Percentiles rank a stretch among this genome's conserved stretches.
These are phyloP conservation scores for Saksenaea oblongispora DNA, from an alignment of 371 early-diverging fungal genomes.

Conservation along the genomic window DNA sequence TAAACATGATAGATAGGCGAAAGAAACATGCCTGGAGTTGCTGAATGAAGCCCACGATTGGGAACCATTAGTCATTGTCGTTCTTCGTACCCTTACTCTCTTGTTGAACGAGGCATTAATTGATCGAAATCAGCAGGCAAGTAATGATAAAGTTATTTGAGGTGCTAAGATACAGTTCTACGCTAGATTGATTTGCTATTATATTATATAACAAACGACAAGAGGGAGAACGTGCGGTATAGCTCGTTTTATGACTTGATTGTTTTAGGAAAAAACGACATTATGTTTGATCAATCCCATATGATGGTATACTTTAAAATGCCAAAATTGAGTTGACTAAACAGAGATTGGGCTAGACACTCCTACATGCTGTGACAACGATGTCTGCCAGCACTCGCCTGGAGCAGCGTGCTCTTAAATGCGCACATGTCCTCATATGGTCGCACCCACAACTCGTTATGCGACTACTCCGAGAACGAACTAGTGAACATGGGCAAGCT, in stretches of 20 bases:
- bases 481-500: neutral
- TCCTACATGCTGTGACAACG: neutral
- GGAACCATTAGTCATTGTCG: slow-evolving; percentile 40
- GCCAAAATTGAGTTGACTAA: neutral
- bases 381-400: neutral
- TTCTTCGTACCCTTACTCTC: slow-evolving; percentile 49
- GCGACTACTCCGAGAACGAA: neutral
- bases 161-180: too few species aligned
- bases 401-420: neutral
- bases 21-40: slow-evolving; percentile 44
- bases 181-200: slow-evolving; percentile 41
- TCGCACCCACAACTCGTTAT: neutral
- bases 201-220: slow-evolving; percentile 32
- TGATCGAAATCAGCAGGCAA: slow-evolving; percentile 52
- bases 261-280: slow-evolving; percentile 30
- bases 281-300: slow-evolving; percentile 29
- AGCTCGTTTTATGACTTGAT: slow-evolving; percentile 35
- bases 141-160: neutral
- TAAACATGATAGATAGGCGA: slow-evolving; percentile 30
- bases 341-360: neutral
- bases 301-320: slow-evolving; percentile 19
- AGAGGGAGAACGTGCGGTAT: slow-evolving; percentile 27
- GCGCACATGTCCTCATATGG: neutral
- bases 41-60: slow-evolving; percentile 39
- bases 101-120: slow-evolving; percentile 51